Evolutionary conservation across 2,329 filamentous ascomycete genomes (phyloP).

Genomic region (Alternaria sp.): DNA sequence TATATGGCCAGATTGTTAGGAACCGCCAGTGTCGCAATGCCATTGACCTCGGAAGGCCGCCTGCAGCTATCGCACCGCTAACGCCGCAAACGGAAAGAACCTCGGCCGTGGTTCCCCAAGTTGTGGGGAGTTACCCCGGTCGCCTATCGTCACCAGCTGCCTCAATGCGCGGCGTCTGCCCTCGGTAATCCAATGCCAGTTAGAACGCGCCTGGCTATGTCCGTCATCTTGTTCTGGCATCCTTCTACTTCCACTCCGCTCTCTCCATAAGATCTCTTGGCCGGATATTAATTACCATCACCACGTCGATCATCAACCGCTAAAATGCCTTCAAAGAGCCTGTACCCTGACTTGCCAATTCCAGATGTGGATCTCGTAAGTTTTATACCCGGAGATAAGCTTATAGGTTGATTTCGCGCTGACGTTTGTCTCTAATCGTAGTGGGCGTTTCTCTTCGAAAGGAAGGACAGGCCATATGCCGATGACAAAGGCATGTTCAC

Average conservation of each 20-base stretch:
- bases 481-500: slow-evolving; percentile 72
- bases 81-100: slow-evolving; percentile 25
- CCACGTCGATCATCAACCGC: slow-evolving; percentile 7
- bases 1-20: neutral
- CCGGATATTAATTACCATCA: neutral
- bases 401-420: slow-evolving; percentile 2
- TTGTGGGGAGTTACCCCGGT: slow-evolving; percentile 27
- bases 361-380: slow-evolving; percentile 72
- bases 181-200: slow-evolving; percentile 20
- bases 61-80: slow-evolving; percentile 18
- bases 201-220: slow-evolving; percentile 17
- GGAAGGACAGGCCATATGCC: slow-evolving; percentile 69
- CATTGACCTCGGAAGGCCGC: slow-evolving; percentile 31
- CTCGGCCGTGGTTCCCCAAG: slow-evolving; percentile 25
- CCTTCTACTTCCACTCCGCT: slow-evolving; percentile 12
- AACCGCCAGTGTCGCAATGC: slow-evolving; percentile 1
- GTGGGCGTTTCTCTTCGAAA: slow-evolving; percentile 81
- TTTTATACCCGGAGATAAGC: slow-evolving; percentile 3
- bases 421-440: neutral
- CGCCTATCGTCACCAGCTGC: slow-evolving; percentile 20
- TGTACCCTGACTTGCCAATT: slow-evolving; percentile 71
- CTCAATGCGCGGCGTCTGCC: slow-evolving; percentile 20
- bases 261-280: slow-evolving; percentile 7
- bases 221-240: slow-evolving; percentile 14
- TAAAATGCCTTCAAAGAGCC: slow-evolving; percentile 75